Base-by-base conservation (phyloP, 768 basidiomycete species). In the Agaricus subrufescens region DNA sequence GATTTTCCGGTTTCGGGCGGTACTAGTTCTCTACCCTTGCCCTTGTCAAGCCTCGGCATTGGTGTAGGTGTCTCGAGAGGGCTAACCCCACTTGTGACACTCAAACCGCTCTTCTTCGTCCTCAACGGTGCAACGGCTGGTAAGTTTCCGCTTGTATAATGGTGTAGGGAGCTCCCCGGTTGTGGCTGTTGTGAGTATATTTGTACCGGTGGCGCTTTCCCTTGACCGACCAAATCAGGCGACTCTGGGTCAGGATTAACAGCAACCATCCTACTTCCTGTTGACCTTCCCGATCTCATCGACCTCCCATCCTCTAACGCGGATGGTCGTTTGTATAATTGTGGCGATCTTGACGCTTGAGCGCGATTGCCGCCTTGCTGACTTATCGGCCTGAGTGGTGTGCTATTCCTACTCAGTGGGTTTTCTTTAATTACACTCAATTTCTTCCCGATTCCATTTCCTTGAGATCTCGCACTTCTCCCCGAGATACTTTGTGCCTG, bases 361-460 rank as follows among this genome's bases (percentile, higher is more conserved):
- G 11, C 38, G 8, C 40, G 55, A 46, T 42, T 48, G 23, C 40
- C 29, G 44, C 42, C 34, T 23, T 48, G 25, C 14, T 29, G 45
- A 30, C 15, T 15, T 25, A 44, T 19, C 2, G 48, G 26, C 0
- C 48, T 15, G 23, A 54, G 23, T 14, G 71, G 72, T 0, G 70
- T 69, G 50, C 63, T 58, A 15, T 59, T 67, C 31, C 71, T 59
- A 58, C 71, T 74, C 50, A 61, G 57, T 8, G 72, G 68, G 54
- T 75, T 67, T 60, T 78, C 76, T 45, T 68, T 71, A 60, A 78
- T 78, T 48, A 70, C 67, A 47, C 67, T 73, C 54, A 76, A 62
- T 40, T 60, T 62, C 59, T 62, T 59, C 38, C 29, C 42, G 19
- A 62, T 45, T 26, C 48, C 51, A n/a, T 39, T 39, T 19, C 42